phyloP scores from a whole-genome alignment of 352 stramenopile species.

The Discostella stelligera region DNA sequence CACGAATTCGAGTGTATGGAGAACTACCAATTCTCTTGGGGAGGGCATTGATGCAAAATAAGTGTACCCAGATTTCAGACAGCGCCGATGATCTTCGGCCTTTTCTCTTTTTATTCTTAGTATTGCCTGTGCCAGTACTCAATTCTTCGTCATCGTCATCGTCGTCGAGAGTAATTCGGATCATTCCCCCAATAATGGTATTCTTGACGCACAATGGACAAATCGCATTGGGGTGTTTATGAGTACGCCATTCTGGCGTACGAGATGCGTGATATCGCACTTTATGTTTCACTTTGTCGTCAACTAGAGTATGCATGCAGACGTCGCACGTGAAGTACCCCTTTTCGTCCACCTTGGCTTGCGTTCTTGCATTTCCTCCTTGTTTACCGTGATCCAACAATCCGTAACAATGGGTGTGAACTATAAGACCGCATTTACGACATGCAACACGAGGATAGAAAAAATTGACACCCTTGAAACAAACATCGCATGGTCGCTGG shows the following conservation, averaged over 20 bases:
- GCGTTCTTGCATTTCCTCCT: neutral
- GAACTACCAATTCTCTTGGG: constrained; percentile 2
- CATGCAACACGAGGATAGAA: constrained; percentile 37
- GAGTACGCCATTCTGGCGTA: constrained; percentile 26
- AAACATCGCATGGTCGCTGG: constrained; percentile 47
- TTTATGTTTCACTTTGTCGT: constrained; percentile 4
- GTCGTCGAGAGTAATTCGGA: constrained; percentile 20
- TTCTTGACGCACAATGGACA: constrained; percentile 36
- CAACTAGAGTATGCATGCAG: constrained; percentile 12
- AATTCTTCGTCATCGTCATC: constrained; percentile 3
- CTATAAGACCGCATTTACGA: constrained; percentile 41
- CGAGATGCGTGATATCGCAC: constrained; percentile 19
- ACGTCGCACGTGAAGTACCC: constrained; percentile 52
- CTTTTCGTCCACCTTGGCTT: constrained; percentile 29
- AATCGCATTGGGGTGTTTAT: constrained; percentile 31
- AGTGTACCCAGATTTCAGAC: constrained; percentile 41
- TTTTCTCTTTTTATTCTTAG: constrained; percentile 14
- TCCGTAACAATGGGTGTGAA: constrained; percentile 50
- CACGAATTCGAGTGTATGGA: constrained; percentile 11
- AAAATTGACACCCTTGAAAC: constrained; percentile 29
- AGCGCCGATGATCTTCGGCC: constrained; percentile 12
- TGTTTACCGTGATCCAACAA: constrained; percentile 29
- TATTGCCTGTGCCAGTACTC: neutral
- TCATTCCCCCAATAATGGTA: constrained; percentile 41
- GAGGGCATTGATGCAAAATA: constrained; percentile 41